Conservation (phyloP, 306 rosid genomes). For the Amphicarpaea edgeworthii region DNA sequence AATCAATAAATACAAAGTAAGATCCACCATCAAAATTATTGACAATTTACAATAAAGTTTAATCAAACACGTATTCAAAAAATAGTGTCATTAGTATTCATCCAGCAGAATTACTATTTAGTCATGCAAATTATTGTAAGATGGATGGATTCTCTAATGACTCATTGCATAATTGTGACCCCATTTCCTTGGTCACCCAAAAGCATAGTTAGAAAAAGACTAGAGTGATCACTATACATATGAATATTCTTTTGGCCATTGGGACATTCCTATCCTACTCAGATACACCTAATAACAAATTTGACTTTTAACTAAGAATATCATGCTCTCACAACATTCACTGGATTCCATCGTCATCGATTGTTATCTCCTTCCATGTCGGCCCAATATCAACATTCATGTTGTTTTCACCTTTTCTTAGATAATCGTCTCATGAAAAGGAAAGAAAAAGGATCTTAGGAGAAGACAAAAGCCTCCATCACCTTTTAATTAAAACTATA, state of each 20-base stretch:
- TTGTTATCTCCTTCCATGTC: slow-evolving; percentile 6
- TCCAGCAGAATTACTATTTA: background rate
- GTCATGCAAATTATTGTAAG: background rate
- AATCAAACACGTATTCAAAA: no score
- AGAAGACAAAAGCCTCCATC: no score
- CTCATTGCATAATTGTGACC: background rate
- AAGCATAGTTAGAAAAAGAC: background rate
- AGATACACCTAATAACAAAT: background rate
- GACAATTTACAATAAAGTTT: no score
- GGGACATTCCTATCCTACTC: background rate
- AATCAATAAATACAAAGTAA: no score
- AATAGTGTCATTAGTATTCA: no score
- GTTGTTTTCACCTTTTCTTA: slow-evolving; percentile 18
- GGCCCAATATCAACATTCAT: background rate
- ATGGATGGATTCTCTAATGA: background rate
- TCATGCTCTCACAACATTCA: background rate
- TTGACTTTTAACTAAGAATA: background rate
- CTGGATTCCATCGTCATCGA: slow-evolving; percentile 10
- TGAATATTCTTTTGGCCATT: slow-evolving; percentile 16
- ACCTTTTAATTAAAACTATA: no score
- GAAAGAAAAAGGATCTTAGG: slow-evolving; percentile 31
- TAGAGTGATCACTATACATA: background rate
- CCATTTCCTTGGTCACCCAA: background rate
- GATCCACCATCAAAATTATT: no score
- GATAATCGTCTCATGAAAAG: background rate